A percentile compares a stretch with the other conserved stretches of the same genome.
These are phyloP conservation scores for Pulveroboletus sp. DNA, from an alignment of 1,284 basidiomycete species.

Conservation along the genomic window DNA sequence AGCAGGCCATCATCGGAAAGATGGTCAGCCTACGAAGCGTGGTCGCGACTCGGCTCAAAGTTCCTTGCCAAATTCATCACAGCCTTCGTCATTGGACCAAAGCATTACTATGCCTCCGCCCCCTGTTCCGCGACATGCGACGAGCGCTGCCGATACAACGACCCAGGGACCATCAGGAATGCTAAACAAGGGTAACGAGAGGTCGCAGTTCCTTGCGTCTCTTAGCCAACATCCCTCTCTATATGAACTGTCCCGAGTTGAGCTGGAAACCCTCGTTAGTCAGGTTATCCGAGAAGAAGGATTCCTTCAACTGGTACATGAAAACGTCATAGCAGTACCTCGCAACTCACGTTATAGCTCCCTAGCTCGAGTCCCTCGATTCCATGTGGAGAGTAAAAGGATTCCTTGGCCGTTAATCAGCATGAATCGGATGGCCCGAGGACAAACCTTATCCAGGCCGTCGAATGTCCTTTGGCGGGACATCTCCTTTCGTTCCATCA, in stretches of 20 bases:
- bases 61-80: slow-evolving; percentile 39
- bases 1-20: background rate
- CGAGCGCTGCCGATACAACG: slow-evolving; percentile 4
- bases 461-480: no score
- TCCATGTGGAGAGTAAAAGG: slow-evolving; percentile 43
- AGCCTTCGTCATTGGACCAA: slow-evolving; percentile 30
- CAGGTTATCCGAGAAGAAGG: slow-evolving; percentile 59
- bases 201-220: slow-evolving; percentile 37
- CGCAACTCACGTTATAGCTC: slow-evolving; percentile 21
- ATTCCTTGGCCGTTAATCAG: slow-evolving; percentile 33
- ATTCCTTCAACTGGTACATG: slow-evolving; percentile 49
- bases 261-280: slow-evolving; percentile 50
- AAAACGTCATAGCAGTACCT: background rate
- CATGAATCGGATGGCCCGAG: no score
- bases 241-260: slow-evolving; percentile 47
- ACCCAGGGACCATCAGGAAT: slow-evolving; percentile 4
- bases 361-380: slow-evolving; percentile 45
- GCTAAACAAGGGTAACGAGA: slow-evolving; percentile 8
- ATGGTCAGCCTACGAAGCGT: background rate
- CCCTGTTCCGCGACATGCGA: slow-evolving; percentile 17
- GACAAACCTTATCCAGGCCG: no score
- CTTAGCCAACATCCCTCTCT: slow-evolving; percentile 45
- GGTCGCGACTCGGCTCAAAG: slow-evolving; percentile 8
- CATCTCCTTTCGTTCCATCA: no score
- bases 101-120: slow-evolving; percentile 32